phyloP scores from a whole-genome alignment of 75 land plant species.

The Larix kaempferi region DNA sequence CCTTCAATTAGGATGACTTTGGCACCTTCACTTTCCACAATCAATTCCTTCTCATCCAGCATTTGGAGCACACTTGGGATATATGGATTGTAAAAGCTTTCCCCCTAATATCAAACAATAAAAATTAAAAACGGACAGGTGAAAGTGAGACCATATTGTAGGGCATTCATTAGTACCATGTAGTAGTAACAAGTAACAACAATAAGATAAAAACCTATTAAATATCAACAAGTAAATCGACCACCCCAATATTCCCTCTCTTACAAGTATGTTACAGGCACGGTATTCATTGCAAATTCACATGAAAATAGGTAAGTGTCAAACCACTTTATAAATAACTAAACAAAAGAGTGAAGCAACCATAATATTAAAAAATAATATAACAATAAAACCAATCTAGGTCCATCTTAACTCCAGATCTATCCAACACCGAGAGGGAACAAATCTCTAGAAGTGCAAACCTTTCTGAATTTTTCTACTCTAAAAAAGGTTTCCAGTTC shows the following conservation, averaged over 20 bases:
- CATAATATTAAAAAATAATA: too few species aligned
- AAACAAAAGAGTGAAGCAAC: too few species aligned
- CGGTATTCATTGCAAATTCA: neutral
- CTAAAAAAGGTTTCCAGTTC: too few species aligned
- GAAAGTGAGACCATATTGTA: neutral
- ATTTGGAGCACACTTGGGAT: constrained; percentile 58
- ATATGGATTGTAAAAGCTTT: constrained; percentile 95
- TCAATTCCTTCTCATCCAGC: constrained; percentile 46
- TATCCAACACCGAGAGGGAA: too few species aligned
- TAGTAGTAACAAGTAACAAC: neutral
- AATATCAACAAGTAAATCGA: neutral
- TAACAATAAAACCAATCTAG: too few species aligned
- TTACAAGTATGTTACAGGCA: neutral
- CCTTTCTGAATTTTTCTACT: too few species aligned
- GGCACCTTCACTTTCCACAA: constrained; percentile 93
- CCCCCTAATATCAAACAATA: constrained; percentile 48
- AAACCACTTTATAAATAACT: too few species aligned
- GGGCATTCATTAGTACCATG: neutral
- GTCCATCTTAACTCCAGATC: too few species aligned
- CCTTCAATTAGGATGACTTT: constrained; percentile 79
- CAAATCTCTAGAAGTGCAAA: too few species aligned
- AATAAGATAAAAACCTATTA: neutral
- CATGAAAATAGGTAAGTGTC: neutral
- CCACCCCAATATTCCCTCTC: neutral
- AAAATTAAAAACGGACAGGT: neutral